Base-by-base conservation (phyloP, 768 basidiomycete genomes). In the Macrolepiota dolichaula region DNA sequence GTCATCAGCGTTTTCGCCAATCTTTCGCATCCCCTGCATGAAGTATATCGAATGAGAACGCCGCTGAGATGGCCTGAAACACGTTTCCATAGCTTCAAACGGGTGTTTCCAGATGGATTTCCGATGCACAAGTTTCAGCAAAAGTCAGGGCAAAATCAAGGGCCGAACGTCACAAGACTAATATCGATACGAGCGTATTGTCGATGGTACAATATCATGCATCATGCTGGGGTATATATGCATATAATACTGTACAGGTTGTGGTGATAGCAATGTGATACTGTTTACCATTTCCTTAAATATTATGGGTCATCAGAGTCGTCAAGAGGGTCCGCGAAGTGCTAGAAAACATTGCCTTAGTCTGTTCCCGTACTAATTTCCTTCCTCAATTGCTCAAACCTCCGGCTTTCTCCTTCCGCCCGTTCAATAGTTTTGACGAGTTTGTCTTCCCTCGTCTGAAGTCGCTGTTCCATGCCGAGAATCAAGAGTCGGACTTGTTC, bases 381-480 rank as follows among this genome's bases (percentile, higher is more conserved):
- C 63, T 77, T 79, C 63, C 76, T 72, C 62, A 83, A 57, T 51
- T 74, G 68, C 62, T 89, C 85, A 59, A 80, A 88, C 64, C 74
- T 79, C 55, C 71, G 69, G n/a, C 80, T 76, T 65, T 89, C 87
- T 35, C 71, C 71, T 67, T 88, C 85, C 0, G 89, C 90, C 25
- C 77, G 77, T 67, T 84, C 81, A 17, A 89, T 74, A 27, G 79
- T 82, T 69, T 86, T 86, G 12, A 74, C 66, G 25, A 92, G 72
- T 69, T 84, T 85, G 42, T 83, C 84, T 64, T 91, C 86, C 36
- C 88, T 79, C 15, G 72, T 72, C 61, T 88, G 81, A 62, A 90
- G 75, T 58, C 87, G 80, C 66, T 91, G 85, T 61, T 91, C 87
- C 86, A 92, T 90, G 0, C 90, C 90, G 15, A 91, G 74, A 17